phyloP scores from a whole-genome alignment of 371 early-diverging fungal species.

The Mortierella sp. region DNA sequence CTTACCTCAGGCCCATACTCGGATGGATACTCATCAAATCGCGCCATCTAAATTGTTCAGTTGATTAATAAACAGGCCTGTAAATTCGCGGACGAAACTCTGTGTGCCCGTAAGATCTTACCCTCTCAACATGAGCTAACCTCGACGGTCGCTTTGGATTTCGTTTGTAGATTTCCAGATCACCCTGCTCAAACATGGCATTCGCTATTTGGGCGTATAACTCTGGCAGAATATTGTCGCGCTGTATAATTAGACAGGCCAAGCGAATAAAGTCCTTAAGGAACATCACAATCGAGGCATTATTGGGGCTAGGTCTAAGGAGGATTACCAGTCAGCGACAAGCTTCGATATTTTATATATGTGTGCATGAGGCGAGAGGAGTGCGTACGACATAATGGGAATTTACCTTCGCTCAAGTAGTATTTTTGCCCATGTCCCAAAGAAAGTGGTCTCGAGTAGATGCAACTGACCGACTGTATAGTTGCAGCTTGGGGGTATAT shows the following conservation, averaged over 20 bases:
- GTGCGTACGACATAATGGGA: neutral
- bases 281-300: slow-evolving; percentile 10
- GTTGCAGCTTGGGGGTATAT: slow-evolving; percentile 1
- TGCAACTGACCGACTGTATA: slow-evolving; percentile 15
- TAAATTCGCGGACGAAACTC: no score
- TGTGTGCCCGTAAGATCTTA: neutral
- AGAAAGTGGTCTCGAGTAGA: slow-evolving; percentile 27
- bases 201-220: slow-evolving; percentile 25
- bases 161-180: slow-evolving; percentile 40
- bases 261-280: slow-evolving; percentile 40
- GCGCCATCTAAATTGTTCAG: slow-evolving; percentile 17
- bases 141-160: slow-evolving; percentile 47
- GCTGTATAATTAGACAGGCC: slow-evolving; percentile 27
- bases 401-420: slow-evolving; percentile 45
- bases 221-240: slow-evolving; percentile 34
- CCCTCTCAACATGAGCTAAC: slow-evolving; percentile 33
- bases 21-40: slow-evolving; percentile 31
- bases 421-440: slow-evolving; percentile 42
- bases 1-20: slow-evolving; percentile 42
- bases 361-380: neutral
- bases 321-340: neutral
- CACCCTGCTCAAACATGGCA: slow-evolving; percentile 39
- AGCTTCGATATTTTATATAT: neutral
- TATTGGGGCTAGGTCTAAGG: slow-evolving; percentile 25
- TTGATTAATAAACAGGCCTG: neutral